A percentile compares a stretch with the other conserved stretches of the same genome.
These are phyloP conservation scores for Termitomyces sp. DNA, from an alignment of 768 basidiomycete genomes.

Conservation along the genomic window DNA sequence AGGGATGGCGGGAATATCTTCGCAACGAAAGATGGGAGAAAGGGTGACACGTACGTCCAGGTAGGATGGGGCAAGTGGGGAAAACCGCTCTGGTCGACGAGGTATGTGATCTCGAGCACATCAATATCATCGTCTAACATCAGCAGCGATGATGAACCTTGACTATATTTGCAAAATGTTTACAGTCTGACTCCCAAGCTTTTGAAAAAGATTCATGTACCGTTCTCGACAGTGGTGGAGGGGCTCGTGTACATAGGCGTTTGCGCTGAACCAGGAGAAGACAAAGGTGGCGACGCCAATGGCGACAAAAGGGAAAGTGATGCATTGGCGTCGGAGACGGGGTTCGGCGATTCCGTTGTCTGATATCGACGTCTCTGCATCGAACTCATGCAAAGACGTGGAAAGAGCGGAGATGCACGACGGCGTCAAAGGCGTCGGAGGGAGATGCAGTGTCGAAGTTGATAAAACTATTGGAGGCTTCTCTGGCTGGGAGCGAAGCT, in stretches of 20 bases:
- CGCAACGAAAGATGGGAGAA: constrained; percentile 24
- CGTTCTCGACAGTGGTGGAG: neutral
- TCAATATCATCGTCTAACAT: neutral
- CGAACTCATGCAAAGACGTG: neutral
- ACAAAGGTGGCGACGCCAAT: neutral
- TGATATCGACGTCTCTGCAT: neutral
- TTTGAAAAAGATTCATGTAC: neutral
- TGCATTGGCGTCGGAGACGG: neutral
- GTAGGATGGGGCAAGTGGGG: constrained; percentile 60
- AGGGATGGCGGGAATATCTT: constrained; percentile 32
- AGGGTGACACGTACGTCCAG: constrained; percentile 55
- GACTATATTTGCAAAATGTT: neutral
- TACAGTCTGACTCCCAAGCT: neutral
- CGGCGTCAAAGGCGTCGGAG: neutral
- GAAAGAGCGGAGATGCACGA: neutral
- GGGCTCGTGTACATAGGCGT: neutral
- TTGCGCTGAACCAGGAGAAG: neutral
- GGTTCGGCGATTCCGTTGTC: too few relatives aligned
- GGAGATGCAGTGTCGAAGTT: neutral
- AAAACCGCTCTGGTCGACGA: constrained; percentile 65
- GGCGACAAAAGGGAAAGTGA: neutral
- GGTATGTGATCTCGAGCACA: constrained; percentile 22
- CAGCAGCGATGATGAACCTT: neutral
- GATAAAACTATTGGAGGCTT: neutral
- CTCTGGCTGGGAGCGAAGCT: neutral